Evolutionary conservation across 108 stramenopile species (phyloP).

Genomic region (Cyclotella cryptica): DNA sequence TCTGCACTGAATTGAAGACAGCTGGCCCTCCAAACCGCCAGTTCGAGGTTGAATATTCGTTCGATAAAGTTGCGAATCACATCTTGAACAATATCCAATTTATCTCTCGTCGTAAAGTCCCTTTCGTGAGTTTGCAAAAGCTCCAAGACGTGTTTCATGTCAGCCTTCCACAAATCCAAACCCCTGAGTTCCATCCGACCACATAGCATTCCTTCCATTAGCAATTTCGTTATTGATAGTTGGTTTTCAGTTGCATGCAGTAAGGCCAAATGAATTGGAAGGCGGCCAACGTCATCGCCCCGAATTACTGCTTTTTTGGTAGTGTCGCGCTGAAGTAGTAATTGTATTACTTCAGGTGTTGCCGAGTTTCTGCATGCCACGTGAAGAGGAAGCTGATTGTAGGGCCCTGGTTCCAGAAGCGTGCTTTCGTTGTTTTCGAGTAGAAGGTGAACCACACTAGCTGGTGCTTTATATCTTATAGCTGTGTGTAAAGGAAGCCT

Average conservation of each 20-base stretch:
- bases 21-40: slow-evolving; percentile 65
- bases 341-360: slow-evolving; percentile 44
- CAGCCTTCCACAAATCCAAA: slow-evolving; percentile 61
- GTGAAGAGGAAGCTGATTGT: slow-evolving; percentile 69
- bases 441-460: slow-evolving; percentile 57
- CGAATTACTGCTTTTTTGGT: slow-evolving; percentile 53
- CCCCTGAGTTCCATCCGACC: slow-evolving; percentile 59
- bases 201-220: slow-evolving; percentile 62
- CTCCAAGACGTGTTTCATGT: slow-evolving; percentile 48
- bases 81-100: slow-evolving; percentile 59
- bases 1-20: slow-evolving; percentile 39
- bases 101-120: slow-evolving; percentile 65
- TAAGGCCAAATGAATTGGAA: slow-evolving; percentile 67
- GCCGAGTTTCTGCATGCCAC: slow-evolving; percentile 66
- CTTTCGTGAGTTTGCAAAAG: slow-evolving; percentile 58
- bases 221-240: slow-evolving; percentile 33
- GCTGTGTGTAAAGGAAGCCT: slow-evolving; percentile 67
- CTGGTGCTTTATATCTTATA: slow-evolving; percentile 62
- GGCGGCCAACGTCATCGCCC: slow-evolving; percentile 58
- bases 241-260: slow-evolving; percentile 50
- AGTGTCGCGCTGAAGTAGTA: slow-evolving; percentile 53
- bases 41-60: slow-evolving; percentile 53
- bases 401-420: slow-evolving; percentile 47
- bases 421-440: slow-evolving; percentile 52
- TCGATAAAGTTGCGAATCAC: slow-evolving; percentile 51